A percentile compares a stretch with the other conserved stretches of the same genome.
Conservation (phyloP, 352 stramenopile species). For the Phytophthora agathidicida region DNA sequence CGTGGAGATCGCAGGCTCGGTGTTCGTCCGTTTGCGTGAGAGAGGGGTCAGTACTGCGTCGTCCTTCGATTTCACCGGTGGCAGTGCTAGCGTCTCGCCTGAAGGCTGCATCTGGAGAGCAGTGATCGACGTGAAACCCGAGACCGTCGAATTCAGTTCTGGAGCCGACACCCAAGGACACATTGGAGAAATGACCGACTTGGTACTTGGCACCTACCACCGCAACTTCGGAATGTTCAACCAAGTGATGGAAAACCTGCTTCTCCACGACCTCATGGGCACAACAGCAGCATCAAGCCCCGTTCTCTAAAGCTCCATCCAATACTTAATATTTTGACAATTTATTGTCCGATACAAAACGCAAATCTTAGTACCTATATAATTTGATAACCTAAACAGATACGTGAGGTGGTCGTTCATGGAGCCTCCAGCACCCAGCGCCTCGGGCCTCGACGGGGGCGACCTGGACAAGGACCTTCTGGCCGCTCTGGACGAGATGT, state of each 20-base stretch:
- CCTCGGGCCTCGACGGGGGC: constrained; percentile 5
- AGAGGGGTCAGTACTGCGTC: constrained; percentile 23
- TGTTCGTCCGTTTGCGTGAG: constrained; percentile 49
- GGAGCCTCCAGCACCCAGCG: not conserved
- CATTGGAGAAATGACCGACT: constrained; percentile 51
- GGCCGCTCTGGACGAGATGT: constrained; percentile 28
- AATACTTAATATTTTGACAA: no score
- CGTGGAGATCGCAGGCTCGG: constrained; percentile 42
- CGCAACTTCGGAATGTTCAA: constrained; percentile 48
- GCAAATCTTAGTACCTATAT: no score
- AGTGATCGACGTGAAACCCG: constrained; percentile 24
- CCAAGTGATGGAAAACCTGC: constrained; percentile 46
- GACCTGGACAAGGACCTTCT: constrained; percentile 27
- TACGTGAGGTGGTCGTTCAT: not conserved
- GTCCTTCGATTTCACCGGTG: constrained; percentile 20
- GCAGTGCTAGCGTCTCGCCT: not conserved
- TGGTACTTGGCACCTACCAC: constrained; percentile 53
- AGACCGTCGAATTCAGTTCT: constrained; percentile 30
- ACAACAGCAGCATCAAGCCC: not conserved
- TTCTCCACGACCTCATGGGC: constrained; percentile 34
- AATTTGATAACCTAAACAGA: no score
- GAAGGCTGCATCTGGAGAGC: constrained; percentile 13
- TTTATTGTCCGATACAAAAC: no score
- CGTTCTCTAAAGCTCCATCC: no score
- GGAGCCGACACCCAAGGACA: constrained; percentile 7